phyloP scores from a whole-genome alignment of 2,329 filamentous ascomycete genomes.

The Epichloe gansuensis region DNA sequence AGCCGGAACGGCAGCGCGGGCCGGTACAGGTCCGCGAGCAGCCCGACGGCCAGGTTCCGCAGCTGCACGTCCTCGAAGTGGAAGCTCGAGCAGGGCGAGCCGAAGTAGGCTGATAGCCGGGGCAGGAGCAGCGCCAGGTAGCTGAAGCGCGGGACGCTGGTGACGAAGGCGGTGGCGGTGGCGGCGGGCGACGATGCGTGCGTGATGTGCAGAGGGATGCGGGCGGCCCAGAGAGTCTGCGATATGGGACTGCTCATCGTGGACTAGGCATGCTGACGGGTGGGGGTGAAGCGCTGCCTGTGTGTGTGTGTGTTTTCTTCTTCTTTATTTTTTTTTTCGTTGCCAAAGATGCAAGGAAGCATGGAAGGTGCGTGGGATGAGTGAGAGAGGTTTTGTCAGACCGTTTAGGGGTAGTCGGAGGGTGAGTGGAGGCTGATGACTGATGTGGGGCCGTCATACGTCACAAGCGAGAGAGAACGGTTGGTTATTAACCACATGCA shows the following conservation, averaged over 20 bases:
- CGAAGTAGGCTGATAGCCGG: conserved; percentile 41
- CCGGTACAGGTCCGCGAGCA: conserved; percentile 45
- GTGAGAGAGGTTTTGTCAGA: no score
- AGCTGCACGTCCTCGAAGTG: conserved; percentile 43
- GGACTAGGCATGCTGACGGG: conserved; percentile 3
- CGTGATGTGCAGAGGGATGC: conserved; percentile 42
- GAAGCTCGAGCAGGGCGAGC: conserved; percentile 43
- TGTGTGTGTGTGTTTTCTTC: neutral
- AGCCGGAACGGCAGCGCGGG: conserved; percentile 43
- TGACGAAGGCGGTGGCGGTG: conserved; percentile 35
- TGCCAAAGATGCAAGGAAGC: no score
- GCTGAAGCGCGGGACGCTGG: conserved; percentile 44
- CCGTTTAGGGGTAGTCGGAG: no score
- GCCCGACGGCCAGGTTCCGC: conserved; percentile 39
- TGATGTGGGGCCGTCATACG: no score
- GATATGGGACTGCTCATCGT: conserved; percentile 18
- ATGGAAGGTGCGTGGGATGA: no score
- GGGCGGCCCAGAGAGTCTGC: conserved; percentile 41
- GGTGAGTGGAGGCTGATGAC: no score
- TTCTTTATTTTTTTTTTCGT: no score
- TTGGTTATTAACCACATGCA: no score
- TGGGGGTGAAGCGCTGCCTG: neutral
- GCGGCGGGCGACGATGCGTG: conserved; percentile 20
- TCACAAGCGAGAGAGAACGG: no score
- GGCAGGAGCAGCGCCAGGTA: conserved; percentile 47